Percentiles rank a stretch among this genome's conserved stretches.
These are phyloP conservation scores for Alisma plantagoaquatica DNA, from an alignment of 106 monocot species.

Conservation along the genomic window DNA sequence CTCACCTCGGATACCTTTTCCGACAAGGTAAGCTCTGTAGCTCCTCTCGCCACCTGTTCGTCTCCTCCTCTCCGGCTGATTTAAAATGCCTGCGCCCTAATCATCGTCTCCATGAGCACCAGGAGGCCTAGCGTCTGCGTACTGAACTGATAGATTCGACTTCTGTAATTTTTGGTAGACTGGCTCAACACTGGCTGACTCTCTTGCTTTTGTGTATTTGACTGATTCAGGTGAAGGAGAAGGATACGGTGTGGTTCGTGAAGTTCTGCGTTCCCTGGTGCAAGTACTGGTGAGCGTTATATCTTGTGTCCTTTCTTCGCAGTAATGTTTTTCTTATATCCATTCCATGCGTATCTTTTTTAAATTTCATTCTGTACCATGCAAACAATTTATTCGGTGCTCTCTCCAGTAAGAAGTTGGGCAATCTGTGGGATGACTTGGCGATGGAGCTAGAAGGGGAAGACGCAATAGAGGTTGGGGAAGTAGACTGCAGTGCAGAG, in stretches of 20 bases:
- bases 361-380: no score
- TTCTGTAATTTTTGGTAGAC: background rate
- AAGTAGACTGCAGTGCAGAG: conserved; percentile 67
- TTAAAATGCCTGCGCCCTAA: no score
- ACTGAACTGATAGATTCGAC: no score
- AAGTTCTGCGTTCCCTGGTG: conserved; percentile 98
- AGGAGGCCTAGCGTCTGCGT: no score
- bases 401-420: conserved; percentile 93
- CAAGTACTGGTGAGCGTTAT: conserved; percentile 72
- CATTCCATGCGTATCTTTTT: no score
- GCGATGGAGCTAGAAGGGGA: conserved; percentile 68
- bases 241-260: conserved; percentile 94
- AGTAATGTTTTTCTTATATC: no score
- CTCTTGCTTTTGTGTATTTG: background rate
- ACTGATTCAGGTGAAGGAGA: conserved; percentile 70
- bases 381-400: no score
- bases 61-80: background rate
- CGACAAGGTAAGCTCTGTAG: conserved; percentile 53
- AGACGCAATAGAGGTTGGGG: conserved; percentile 91
- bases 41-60: background rate
- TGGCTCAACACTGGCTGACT: background rate
- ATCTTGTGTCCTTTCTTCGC: background rate
- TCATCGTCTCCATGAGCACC: no score
- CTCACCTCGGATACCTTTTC: conserved; percentile 77
- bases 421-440: conserved; percentile 89